Base-by-base conservation (phyloP, 1,284 basidiomycete species). In the Ceratobasidium theobromae region DNA sequence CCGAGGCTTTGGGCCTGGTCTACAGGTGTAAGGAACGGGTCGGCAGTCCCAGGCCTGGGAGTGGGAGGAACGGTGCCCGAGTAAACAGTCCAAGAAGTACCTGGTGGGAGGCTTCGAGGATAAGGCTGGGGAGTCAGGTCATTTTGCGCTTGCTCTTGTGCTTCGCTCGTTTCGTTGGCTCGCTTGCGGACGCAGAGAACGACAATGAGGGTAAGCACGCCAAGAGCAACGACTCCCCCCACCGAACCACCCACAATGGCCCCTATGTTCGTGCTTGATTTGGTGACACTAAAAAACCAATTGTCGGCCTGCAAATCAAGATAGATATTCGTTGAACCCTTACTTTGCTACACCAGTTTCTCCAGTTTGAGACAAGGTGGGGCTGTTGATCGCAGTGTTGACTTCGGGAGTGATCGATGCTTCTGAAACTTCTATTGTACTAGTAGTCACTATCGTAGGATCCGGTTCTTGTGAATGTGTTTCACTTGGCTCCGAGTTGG, bases 1-100 rank as follows among this genome's bases (percentile, higher is more conserved):
- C 57, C 57, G 1, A 49, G 45, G 57, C 48, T 49, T 33, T 62
- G 57, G 46, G 48, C n/a, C 21, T 62, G 57, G 14, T 5, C 46
- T 46, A 62, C 51, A 12, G 57, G 57, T 4, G 57, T 62, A 33
- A 62, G 57, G 57, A 62, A 62, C n/a, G 57, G 57, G 46, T 62
- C 32, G 21, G 30, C 57, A 16, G 28, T 49, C 30, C 45, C 45
- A 6, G 57, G 57, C 12, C 45, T 62, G 40, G 45, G 57, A 27
- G 57, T 45, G 21, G 35, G 16, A 9, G 32, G 30, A 1, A 30
- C 46, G 21, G 46, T 9, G 16, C n/a, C 18, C n/a, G n/a, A n/a
- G 33, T 35, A 30, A 38, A 16, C 35, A 38, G 35, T 16, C 16
- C 16, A 16, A 38, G 8, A 8, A 16, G 6, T 8, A 38, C 16